A percentile compares a stretch with the other conserved stretches of the same genome.
Conservation (phyloP, 768 basidiomycete genomes). For the Coprinopsis strossmayeri region DNA sequence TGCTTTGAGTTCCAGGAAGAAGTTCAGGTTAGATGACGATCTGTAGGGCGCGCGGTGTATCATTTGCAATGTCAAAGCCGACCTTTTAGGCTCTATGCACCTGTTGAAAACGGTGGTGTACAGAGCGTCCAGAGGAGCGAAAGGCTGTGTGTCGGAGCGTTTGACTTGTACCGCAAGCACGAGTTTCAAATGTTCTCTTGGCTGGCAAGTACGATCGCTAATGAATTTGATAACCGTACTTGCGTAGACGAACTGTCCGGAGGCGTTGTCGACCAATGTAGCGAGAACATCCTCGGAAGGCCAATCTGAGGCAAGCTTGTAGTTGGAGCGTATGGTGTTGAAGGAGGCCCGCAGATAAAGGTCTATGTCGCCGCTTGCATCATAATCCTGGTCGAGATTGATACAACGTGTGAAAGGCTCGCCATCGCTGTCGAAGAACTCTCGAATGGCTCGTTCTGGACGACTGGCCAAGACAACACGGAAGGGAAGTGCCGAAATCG, state of each 20-base stretch:
- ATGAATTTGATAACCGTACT: conserved; percentile 11
- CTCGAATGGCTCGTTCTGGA: conserved; percentile 2
- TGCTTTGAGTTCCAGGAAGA: too few relatives aligned
- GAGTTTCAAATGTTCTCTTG: conserved; percentile 6
- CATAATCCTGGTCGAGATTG: conserved; percentile 4
- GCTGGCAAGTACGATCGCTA: conserved; percentile 3
- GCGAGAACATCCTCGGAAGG: not conserved
- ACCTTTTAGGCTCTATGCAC: not conserved
- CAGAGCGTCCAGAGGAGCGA: not conserved
- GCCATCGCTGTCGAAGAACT: not conserved
- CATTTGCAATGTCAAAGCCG: too few relatives aligned
- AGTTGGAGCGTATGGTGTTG: not conserved
- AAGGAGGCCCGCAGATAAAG: not conserved
- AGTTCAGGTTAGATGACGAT: too few relatives aligned
- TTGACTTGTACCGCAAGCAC: not conserved
- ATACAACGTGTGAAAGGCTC: not conserved
- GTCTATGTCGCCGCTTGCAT: conserved; percentile 1
- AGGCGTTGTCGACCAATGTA: not conserved
- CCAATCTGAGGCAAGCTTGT: conserved; percentile 2
- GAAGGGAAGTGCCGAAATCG: conserved; percentile 1
- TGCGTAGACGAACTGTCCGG: conserved; percentile 15
- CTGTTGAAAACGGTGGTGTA: not conserved
- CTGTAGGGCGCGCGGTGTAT: too few relatives aligned
- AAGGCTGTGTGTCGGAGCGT: not conserved
- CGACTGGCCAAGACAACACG: conserved; percentile 8